A percentile compares a stretch with the other conserved stretches of the same genome.
phyloP scores from a whole-genome alignment of 2,329 filamentous ascomycete genomes.

The Fusarium stilboides region DNA sequence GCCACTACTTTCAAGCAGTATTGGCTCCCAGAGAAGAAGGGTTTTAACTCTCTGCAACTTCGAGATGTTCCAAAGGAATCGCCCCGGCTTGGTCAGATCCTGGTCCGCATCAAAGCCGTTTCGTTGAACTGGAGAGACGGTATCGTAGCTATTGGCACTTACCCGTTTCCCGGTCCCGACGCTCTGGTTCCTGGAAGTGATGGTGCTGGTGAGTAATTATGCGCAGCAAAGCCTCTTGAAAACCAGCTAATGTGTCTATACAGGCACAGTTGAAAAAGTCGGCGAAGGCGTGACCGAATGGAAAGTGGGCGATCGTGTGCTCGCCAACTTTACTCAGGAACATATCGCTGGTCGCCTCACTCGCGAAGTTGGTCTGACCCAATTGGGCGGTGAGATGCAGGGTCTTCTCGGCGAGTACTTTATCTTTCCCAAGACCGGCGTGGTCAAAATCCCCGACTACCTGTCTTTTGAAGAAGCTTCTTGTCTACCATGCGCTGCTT shows the following conservation, averaged over 20 bases:
- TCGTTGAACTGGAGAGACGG: constrained; percentile 8
- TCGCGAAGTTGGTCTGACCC: not conserved
- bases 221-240: too few relatives aligned
- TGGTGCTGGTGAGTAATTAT: not conserved
- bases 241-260: not conserved
- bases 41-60: not conserved
- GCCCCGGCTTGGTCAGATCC: not conserved
- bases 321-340: not conserved
- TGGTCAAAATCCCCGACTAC: not conserved
- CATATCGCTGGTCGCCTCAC: constrained; percentile 2
- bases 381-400: not conserved
- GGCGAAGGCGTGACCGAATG: not conserved
- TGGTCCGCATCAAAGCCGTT: constrained; percentile 1
- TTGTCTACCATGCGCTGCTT: not conserved
- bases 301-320: not conserved
- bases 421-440: not conserved
- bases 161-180: not conserved
- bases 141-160: not conserved
- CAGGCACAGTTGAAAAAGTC: not conserved
- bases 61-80: not conserved
- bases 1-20: not conserved
- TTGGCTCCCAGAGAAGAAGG: not conserved
- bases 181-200: not conserved
- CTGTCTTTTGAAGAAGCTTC: not conserved
- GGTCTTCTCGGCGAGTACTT: not conserved